Base-by-base conservation (phyloP, 2,329 filamentous ascomycete genomes). In the Clathrospora elynae region DNA sequence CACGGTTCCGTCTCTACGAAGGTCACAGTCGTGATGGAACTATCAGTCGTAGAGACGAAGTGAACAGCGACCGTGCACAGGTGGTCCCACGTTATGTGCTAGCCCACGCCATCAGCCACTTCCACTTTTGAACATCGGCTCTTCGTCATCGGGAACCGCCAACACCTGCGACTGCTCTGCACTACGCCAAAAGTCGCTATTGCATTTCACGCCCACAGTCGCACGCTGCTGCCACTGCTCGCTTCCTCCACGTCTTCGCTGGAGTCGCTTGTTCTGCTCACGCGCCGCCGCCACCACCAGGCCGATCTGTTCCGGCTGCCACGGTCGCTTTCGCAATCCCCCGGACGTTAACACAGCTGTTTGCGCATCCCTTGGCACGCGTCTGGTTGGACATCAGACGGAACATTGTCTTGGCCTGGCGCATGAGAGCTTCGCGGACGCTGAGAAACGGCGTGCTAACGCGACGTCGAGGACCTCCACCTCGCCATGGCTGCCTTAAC, bases 401-500 rank as follows among this genome's bases (percentile, higher is more conserved):
- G 39, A 37, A 38, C 24, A 46, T 51, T 42, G 40, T 25, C 53
- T 43, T 46, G 49, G 46, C 47, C 35, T 40, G 44, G 44, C 43
- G 42, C 42, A 37, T 38, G 29, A 12, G 47, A 47, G 41, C 41
- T 25, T 30, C 20, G 43, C 48, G 34, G 23, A 48, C 52, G 44
- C 46, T 37, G 18, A 24, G 11, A 11, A n/a, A 42, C 8, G 13
- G 16, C 26, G 19, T 38, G 32, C 51, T 61, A 39, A 59, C 51
- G 18, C 31, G 32, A 33, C 30, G 9, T 35, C 39, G 33, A 40
- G 48, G 49, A 43, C 34, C 16, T 26, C 16, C 35, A 41, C 31
- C 26, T 30, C 46, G 42, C 24, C 56, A 76, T 76, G 74, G 74
- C 74, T 46, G 66, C 72, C 45, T 70, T 71, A 49, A 69, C 71